Base-by-base conservation (phyloP, 2,329 filamentous ascomycete genomes). In the Aspergillus pseudonomiae region DNA sequence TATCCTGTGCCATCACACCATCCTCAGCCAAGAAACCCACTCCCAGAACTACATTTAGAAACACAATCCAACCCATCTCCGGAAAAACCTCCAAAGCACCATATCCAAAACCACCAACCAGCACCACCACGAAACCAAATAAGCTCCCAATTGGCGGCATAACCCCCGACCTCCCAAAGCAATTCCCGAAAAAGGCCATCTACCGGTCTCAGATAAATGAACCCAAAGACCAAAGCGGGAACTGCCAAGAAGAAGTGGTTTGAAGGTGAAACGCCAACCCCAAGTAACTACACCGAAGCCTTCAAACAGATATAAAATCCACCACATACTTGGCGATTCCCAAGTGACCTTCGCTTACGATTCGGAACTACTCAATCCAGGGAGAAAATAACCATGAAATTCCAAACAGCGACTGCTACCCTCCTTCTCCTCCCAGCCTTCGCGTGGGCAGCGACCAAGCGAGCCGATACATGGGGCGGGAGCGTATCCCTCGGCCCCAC, bases 401-500 rank as follows among this genome's bases (percentile, higher is more conserved):
- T 69, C 48, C 57, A 57, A 19, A 43, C 67, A 28, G 26, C 26
- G 26, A 28, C 26, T 45, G 63, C 9, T 34, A 34, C 67, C 11
- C 45, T 3, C 10, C 14, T 68, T 16, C 55, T 71, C 19, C 43
- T 69, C 56, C 69, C 70, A 11, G 63, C 65, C n/a, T 53, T 67
- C 10, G 58, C 28, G 26, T 45, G 54, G 41, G 52, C 57, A 12
- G 24, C 56, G 12, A 26, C 55, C 57, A 73, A 72, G 59, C 65
- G 70, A 30, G 36, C 43, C 36, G 78, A 79, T 50, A 71, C 65
- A 36, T 79, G 77, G 77, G 78, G 78, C 36, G 77, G 77, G 19
- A 73, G 74, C 26, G 73, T 79, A 10, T 80, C 77, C 10, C 73
- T 80, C 4, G 77, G 78, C 32, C 76, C 74, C 16, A 68, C 74